Conservation (phyloP, 176 grass and related monocot genomes). For the Raddia distichophylla region DNA sequence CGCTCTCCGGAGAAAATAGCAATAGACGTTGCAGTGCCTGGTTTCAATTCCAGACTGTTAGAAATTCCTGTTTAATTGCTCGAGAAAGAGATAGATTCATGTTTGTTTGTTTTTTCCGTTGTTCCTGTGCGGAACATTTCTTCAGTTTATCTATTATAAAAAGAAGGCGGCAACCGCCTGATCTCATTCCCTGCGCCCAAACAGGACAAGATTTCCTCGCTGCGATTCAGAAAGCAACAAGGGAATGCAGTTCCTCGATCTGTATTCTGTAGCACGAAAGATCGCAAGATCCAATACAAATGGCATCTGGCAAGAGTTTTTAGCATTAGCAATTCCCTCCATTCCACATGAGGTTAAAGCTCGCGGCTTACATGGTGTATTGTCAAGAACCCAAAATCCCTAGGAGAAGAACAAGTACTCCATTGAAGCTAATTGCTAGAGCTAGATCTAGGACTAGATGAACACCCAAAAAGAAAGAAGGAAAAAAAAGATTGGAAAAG, state of each 20-base stretch:
- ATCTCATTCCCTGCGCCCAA: background rate
- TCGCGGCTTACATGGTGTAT: constrained; percentile 54
- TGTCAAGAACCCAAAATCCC: constrained; percentile 28
- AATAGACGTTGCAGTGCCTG: no score
- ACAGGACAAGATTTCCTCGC: background rate
- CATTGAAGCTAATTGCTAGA: constrained; percentile 32
- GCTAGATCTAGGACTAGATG: constrained; percentile 42
- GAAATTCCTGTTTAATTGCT: no score
- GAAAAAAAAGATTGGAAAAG: background rate
- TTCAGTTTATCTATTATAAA: no score
- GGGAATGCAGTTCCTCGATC: background rate
- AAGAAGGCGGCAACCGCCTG: no score
- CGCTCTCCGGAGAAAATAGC: no score
- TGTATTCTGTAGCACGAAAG: no score
- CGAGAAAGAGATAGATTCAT: no score
- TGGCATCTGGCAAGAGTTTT: background rate
- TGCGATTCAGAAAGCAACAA: background rate
- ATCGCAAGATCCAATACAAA: background rate
- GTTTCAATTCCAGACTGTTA: no score
- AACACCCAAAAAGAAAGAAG: background rate
- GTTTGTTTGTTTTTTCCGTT: no score
- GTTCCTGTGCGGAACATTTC: no score
- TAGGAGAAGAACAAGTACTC: constrained; percentile 3
- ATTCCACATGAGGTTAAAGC: constrained; percentile 35
- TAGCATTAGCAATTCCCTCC: constrained; percentile 8